A percentile compares a stretch with the other conserved stretches of the same genome.
phyloP scores from a whole-genome alignment of 768 basidiomycete species.

The Lyophyllum atratum region DNA sequence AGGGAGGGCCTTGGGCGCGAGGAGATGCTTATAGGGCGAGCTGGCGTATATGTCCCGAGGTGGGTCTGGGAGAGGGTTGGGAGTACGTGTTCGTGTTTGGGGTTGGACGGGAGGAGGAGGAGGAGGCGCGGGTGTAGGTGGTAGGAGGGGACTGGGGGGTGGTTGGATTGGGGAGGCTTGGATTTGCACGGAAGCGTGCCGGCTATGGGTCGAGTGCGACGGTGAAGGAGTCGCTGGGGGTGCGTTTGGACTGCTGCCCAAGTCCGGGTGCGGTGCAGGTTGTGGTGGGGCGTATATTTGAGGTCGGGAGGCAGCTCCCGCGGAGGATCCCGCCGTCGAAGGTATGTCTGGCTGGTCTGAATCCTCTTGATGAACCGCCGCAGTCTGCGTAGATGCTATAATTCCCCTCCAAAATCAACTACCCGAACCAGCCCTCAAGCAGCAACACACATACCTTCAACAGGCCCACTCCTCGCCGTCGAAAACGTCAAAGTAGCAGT shows the following conservation, averaged over 20 bases:
- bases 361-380: neutral
- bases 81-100: neutral
- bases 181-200: neutral
- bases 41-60: constrained; percentile 29
- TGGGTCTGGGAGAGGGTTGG: constrained; percentile 55
- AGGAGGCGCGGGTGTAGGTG: neutral
- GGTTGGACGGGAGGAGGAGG: neutral
- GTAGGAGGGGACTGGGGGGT: neutral
- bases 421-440: neutral
- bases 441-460: neutral
- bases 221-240: neutral
- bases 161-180: neutral
- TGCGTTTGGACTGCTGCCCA: neutral
- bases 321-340: neutral
- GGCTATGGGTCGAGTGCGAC: neutral
- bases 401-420: neutral
- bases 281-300: neutral
- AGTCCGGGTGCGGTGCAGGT: neutral
- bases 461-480: neutral
- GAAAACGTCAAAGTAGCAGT: constrained; percentile 5
- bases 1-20: constrained; percentile 52
- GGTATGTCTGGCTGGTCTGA: neutral
- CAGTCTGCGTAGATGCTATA: neutral
- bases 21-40: constrained; percentile 56
- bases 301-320: neutral